Evolutionary conservation across 352 stramenopile genomes (phyloP).

Genomic region (Saprolegnia parasitica): DNA sequence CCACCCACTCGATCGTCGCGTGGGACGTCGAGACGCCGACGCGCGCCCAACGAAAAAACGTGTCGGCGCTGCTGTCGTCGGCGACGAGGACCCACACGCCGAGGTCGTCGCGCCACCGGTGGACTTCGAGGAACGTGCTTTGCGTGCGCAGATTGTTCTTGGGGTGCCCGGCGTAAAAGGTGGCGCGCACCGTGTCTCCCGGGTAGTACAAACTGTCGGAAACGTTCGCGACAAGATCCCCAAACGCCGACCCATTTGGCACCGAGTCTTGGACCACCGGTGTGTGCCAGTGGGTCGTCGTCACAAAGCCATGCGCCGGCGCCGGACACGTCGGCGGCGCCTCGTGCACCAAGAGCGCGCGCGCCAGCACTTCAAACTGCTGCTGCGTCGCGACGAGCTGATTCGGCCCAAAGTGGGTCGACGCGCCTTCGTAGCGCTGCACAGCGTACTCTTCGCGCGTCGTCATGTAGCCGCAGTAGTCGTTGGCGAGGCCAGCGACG

Average conservation of each 20-base stretch:
- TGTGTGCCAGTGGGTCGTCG: constrained; percentile 67
- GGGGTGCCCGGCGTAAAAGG: constrained; percentile 70
- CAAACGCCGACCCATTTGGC: constrained; percentile 42
- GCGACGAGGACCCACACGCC: constrained; percentile 68
- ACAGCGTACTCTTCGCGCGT: constrained; percentile 82
- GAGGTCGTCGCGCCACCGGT: constrained; percentile 43
- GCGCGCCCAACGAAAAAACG: constrained; percentile 70
- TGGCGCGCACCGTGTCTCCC: constrained; percentile 48
- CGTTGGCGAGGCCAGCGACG: constrained; percentile 72
- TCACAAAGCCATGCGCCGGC: constrained; percentile 56
- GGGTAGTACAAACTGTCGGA: constrained; percentile 43
- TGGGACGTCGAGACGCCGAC: constrained; percentile 62
- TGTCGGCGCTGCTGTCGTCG: constrained; percentile 68
- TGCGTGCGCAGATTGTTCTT: constrained; percentile 80
- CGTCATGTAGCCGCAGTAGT: constrained; percentile 81
- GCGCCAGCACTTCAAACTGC: constrained; percentile 65
- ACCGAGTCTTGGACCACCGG: constrained; percentile 68
- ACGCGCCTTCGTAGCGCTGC: constrained; percentile 86
- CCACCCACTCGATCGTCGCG: constrained; percentile 66
- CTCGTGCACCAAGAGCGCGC: constrained; percentile 30
- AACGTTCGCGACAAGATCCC: constrained; percentile 42
- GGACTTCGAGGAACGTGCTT: constrained; percentile 71
- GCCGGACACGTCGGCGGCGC: constrained; percentile 35
- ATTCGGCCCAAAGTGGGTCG: constrained; percentile 84
- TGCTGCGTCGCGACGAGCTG: constrained; percentile 74